phyloP scores from a whole-genome alignment of 2,329 filamentous ascomycete species.

The Pseudogymnoascus sp. region DNA sequence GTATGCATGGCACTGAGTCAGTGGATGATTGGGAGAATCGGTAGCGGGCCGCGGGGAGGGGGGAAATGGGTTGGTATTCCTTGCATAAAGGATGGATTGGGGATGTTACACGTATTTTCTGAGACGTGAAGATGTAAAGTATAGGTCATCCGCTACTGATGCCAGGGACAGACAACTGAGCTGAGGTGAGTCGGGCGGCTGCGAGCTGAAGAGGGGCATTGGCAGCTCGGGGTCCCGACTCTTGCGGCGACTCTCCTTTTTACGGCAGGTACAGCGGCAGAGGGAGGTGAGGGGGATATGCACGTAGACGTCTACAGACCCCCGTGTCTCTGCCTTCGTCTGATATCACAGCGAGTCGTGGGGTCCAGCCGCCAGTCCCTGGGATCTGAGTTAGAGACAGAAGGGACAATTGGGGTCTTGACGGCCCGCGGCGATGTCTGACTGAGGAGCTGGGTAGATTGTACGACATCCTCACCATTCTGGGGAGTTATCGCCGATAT shows the following conservation, averaged over 20 bases:
- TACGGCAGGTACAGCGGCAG: background rate
- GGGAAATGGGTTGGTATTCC: background rate
- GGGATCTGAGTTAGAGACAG: background rate
- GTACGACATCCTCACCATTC: background rate
- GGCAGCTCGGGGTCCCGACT: background rate
- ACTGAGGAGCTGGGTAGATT: background rate
- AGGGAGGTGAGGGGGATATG: background rate
- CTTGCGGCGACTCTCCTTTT: background rate
- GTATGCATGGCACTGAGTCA: background rate
- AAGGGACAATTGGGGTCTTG: background rate
- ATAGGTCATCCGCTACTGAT: background rate
- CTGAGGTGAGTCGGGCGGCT: background rate
- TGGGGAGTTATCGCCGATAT: background rate
- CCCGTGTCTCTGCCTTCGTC: background rate
- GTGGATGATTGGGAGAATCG: background rate
- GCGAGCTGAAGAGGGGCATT: background rate
- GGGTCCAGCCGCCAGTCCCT: background rate
- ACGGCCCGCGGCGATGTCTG: background rate
- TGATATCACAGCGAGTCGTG: background rate
- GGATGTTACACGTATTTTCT: background rate
- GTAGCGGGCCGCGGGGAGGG: background rate
- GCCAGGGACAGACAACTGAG: background rate
- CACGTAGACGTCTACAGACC: background rate
- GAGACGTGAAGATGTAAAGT: background rate
- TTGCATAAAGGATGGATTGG: background rate